Base-by-base conservation (phyloP, 352 stramenopile species). In the Phytophthora lateralis region DNA sequence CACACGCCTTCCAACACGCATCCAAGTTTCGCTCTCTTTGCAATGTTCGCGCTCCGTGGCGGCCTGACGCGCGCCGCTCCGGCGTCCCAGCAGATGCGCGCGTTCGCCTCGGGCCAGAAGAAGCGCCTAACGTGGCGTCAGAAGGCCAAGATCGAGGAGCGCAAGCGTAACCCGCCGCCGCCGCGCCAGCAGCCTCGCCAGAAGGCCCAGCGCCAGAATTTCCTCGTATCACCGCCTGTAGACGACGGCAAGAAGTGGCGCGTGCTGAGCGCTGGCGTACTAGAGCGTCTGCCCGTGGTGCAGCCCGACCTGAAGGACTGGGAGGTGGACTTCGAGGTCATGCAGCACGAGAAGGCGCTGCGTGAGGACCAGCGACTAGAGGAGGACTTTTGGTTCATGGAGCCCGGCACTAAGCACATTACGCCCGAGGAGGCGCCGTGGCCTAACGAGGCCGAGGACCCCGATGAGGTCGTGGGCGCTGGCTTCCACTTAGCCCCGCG, bases 311-410 rank as follows among this genome's bases (percentile, higher is more conserved):
- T 82, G 10, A 71, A 82, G 60, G 69, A 88, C 61, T 95, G 84
- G 78, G 83, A 91, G 55, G 54, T 85, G 62, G 85, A 91, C 59
- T 89, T 80, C 39, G 74, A 83, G 55, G 71, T 82, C 45, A 84
- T 93, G 78, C 62, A 88, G 61, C 82, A 93, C 64, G 85, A 93
- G 67, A 90, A 90, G 55, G 69, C 67, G 21, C 69, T 95, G 35
- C 83, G 83, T n/a, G 69, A 86, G 27, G 81, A 86, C 63, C 82
- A 92, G 82, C 72, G 85, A 39, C 43, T 95, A 29, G 82, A 91
- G 39, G 81, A 93, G 34, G 83, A 88, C 43, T 95, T 95, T 53
- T 95, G 85, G 85, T 91, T 90, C 70, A 88, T 89, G 73, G 85
- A 95, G 57, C 80, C 85, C 1, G 85, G 85, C 3, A 63, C 80